phyloP scores from a whole-genome alignment of 805 yeast genomes.

The Ogataea angusta region DNA sequence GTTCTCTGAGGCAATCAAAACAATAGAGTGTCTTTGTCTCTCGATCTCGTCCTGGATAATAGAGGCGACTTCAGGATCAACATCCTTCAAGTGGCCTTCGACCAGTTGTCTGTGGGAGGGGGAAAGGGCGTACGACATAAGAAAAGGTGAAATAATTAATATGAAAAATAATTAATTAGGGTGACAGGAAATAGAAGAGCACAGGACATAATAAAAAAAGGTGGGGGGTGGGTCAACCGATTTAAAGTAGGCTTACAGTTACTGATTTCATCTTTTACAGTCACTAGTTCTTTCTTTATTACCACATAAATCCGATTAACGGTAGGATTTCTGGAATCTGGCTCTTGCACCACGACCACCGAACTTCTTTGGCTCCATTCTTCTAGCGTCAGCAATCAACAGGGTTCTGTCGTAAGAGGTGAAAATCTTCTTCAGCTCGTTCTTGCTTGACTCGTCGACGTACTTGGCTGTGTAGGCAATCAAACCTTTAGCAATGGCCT shows the following conservation, averaged over 20 bases:
- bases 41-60: conserved; percentile 76
- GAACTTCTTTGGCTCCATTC: conserved; percentile 99
- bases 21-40: conserved; percentile 92
- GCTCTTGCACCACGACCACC: conserved; percentile 99
- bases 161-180: conserved; percentile 3
- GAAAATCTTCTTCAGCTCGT: conserved; percentile 98
- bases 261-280: background rate
- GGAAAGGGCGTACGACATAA: conserved; percentile 55
- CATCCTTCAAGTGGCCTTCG: conserved; percentile 57
- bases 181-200: conserved; percentile 3
- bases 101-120: conserved; percentile 63
- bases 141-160: background rate
- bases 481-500: conserved; percentile 99
- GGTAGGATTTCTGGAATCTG: conserved; percentile 99
- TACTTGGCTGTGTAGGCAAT: conserved; percentile 99
- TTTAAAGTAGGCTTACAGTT: too few species aligned
- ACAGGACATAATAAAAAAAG: background rate
- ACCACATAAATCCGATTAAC: conserved; percentile 51
- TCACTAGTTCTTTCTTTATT: conserved; percentile 7
- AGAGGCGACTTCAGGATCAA: conserved; percentile 76
- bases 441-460: conserved; percentile 99
- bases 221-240: background rate
- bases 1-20: conserved; percentile 94
- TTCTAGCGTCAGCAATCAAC: conserved; percentile 98
- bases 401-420: conserved; percentile 98